Percentiles rank a stretch among this genome's conserved stretches.
These are phyloP conservation scores for Kalmanozyma brasiliensis DNA, from an alignment of 1,284 basidiomycete species.

Conservation along the genomic window DNA sequence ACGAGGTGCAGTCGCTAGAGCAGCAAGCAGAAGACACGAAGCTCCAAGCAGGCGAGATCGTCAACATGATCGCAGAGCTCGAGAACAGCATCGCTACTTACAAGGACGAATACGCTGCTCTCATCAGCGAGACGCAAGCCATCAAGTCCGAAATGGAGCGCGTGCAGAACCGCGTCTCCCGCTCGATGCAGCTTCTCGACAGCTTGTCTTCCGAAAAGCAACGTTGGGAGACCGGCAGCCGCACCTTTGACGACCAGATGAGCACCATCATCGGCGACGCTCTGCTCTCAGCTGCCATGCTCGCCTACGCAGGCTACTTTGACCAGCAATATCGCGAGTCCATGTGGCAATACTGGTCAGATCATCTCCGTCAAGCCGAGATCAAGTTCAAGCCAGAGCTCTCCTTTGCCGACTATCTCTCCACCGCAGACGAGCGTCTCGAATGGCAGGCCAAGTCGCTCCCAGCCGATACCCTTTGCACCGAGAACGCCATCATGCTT, in stretches of 20 bases:
- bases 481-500: conserved; percentile 96
- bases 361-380: conserved; percentile 85
- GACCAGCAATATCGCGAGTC: conserved; percentile 97
- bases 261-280: conserved; percentile 98
- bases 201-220: conserved; percentile 93
- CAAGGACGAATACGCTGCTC: conserved; percentile 96
- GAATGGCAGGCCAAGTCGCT: conserved; percentile 95
- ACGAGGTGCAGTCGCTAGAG: conserved; percentile 93
- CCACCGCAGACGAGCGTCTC: conserved; percentile 94
- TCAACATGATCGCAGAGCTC: conserved; percentile 90
- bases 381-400: conserved; percentile 93
- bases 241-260: conserved; percentile 97
- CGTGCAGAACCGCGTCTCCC: conserved; percentile 94
- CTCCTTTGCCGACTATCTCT: conserved; percentile 92
- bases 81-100: conserved; percentile 92
- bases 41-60: conserved; percentile 87
- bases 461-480: conserved; percentile 93
- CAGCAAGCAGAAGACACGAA: conserved; percentile 91
- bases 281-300: conserved; percentile 92
- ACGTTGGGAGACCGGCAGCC: conserved; percentile 94
- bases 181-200: conserved; percentile 93
- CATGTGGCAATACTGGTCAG: conserved; percentile 96
- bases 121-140: conserved; percentile 96
- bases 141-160: conserved; percentile 99
- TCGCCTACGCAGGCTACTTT: conserved; percentile 98